Base-by-base conservation (phyloP, 306 rosid genomes). In the Corylus americana region DNA sequence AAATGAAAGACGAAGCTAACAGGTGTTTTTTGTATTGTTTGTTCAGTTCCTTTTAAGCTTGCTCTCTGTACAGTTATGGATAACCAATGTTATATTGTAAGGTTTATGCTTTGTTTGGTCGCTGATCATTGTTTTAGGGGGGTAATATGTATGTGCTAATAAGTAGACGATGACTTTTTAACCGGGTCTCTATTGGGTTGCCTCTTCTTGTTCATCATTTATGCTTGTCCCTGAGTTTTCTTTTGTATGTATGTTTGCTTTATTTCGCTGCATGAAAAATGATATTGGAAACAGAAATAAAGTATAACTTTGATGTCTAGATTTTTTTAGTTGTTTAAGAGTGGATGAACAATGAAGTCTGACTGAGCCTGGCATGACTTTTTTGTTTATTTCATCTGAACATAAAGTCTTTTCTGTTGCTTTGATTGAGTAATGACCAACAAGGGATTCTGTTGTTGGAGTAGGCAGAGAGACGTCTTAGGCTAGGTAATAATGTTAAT, bases 1-100 rank as follows among this genome's bases (percentile, higher is more conserved):
- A 91, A 79, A 55, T 95, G 70, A 90, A 88, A 87, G 97, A 91
- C 74, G 97, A 96, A 90, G 91, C 89, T 29, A 81, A 81, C 47
- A 89, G 87, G 99, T 96, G 88, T 35, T 37, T 69, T 39, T 8
- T 8, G 31, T 62, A 55, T 80, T 17, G 50, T 68, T 72, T 58
- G 29, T 18, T 62, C 13, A 4, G 45, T 77, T 39, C 72, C 31
- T 42, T 45, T 51, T 76, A 0, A 80, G 13, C 74, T 14, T 74
- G 39, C 42, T 27, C 5, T 45, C 20, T 53, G 54, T n/a, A 17
- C 64, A 57, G 73, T 5, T 74, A 50, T 8, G 10, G 51, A 70
- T 74, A 20, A 79, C 18, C 76, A 14, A 22, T 77, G 39, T 25
- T 31, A 18, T 22, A 20, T 48, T 73, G 9, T 49, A 68, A 63